Conservation (phyloP, 805 yeast genomes). For the Wickerhamiella vanderwaltii region DNA sequence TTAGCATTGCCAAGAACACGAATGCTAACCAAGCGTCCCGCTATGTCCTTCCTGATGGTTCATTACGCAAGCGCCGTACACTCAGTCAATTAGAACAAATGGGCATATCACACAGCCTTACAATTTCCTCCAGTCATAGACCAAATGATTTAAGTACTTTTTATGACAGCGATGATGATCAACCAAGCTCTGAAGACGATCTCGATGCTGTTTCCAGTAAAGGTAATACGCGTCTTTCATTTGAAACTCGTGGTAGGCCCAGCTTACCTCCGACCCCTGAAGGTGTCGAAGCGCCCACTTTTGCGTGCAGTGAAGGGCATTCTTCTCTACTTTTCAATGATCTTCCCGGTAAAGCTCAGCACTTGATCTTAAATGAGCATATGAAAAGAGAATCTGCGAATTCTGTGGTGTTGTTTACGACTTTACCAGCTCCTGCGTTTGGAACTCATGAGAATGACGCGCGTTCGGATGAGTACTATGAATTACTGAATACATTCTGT, state of each 20-base stretch:
- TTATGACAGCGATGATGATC: conserved; percentile 21
- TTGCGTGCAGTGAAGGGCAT: conserved; percentile 3
- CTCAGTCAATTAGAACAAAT: conserved; percentile 57
- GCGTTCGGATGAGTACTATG: conserved; percentile 63
- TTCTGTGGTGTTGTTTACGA: conserved; percentile 72
- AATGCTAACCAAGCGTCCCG: conserved; percentile 12
- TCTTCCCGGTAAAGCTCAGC: conserved; percentile 86
- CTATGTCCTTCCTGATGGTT: conserved; percentile 18
- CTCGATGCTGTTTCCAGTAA: not conserved
- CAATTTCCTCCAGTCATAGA: conserved; percentile 15
- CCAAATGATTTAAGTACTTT: conserved; percentile 12
- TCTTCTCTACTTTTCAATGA: conserved; percentile 52
- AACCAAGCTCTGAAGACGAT: conserved; percentile 18
- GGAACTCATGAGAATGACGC: conserved; percentile 65
- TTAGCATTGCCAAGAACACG: not conserved
- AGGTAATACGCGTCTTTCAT: not conserved
- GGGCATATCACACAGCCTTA: conserved; percentile 72
- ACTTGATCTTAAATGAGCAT: conserved; percentile 72
- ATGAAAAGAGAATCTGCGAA: conserved; percentile 53
- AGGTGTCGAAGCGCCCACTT: not conserved
- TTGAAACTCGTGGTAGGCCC: not conserved
- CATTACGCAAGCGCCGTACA: conserved; percentile 24
- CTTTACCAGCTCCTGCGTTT: conserved; percentile 76
- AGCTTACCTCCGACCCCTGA: not conserved
- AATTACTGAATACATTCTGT: conserved; percentile 68